Percentiles rank a stretch among this genome's conserved stretches.
Conservation (phyloP, 192 early-diverging fungal species). For the Podila minutissima region DNA sequence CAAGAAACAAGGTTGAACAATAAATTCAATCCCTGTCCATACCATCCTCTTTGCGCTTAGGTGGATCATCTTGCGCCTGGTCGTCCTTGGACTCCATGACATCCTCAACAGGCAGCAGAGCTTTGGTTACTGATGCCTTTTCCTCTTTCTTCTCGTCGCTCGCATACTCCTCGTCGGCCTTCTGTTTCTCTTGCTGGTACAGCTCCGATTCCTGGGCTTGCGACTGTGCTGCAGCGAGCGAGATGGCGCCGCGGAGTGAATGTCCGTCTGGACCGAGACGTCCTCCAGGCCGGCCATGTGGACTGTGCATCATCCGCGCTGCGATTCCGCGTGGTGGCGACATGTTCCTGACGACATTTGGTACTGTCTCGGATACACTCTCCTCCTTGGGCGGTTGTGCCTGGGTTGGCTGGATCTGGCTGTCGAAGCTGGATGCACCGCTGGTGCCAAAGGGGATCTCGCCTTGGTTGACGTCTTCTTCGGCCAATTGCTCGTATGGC, state of each 20-base stretch:
- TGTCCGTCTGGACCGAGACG: constrained; percentile 21
- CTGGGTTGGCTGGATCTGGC: no score
- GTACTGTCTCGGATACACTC: no score
- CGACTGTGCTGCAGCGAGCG: constrained; percentile 13
- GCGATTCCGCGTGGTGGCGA: constrained; percentile 20
- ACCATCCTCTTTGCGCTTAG: neutral
- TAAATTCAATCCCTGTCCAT: no score
- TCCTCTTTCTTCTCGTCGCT: neutral
- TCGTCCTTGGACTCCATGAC: no score
- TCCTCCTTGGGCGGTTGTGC: no score
- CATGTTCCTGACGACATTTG: no score
- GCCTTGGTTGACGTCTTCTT: no score
- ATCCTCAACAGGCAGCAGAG: no score
- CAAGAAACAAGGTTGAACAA: no score
- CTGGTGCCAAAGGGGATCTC: no score
- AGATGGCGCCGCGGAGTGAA: constrained; percentile 1
- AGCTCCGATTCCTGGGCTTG: constrained; percentile 17
- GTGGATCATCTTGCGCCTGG: neutral
- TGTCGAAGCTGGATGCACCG: no score
- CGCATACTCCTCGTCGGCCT: constrained; percentile 9
- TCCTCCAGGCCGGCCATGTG: constrained; percentile 15
- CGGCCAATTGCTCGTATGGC: no score
- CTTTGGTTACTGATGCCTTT: neutral
- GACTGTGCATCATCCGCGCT: constrained; percentile 21
- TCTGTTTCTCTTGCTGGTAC: neutral